These are phyloP conservation scores for Exophiala mesophila DNA, from an alignment of 2,329 filamentous ascomycete genomes.

Conservation along the genomic window DNA sequence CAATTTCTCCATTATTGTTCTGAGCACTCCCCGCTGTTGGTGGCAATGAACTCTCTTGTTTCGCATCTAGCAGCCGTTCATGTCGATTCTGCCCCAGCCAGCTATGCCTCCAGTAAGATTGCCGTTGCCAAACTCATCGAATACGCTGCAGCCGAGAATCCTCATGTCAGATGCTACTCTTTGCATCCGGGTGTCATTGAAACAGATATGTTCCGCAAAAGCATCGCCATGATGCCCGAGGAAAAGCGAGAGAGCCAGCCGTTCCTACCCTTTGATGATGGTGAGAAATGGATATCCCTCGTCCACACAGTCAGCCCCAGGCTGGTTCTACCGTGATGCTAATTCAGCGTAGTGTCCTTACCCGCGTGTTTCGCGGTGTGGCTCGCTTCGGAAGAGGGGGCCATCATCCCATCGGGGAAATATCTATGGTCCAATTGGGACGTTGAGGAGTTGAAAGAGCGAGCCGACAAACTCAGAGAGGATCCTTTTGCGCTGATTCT, in stretches of 20 bases:
- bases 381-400: conserved; percentile 43
- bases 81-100: conserved; percentile 4
- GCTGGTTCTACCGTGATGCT: no score
- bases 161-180: conserved; percentile 35
- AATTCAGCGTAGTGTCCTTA: conserved; percentile 31
- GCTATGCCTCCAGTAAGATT: conserved; percentile 41
- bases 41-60: conserved; percentile 15
- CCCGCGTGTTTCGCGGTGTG: conserved; percentile 43
- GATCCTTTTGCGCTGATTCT: not conserved
- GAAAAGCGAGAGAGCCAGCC: not conserved
- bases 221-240: not conserved
- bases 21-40: not conserved
- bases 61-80: conserved; percentile 2
- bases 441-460: conserved; percentile 45
- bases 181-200: conserved; percentile 39
- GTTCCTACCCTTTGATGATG: not conserved
- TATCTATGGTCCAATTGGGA: conserved; percentile 51
- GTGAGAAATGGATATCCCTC: not conserved
- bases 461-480: conserved; percentile 32
- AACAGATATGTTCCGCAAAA: conserved; percentile 8
- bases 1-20: conserved; percentile 2
- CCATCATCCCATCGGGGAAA: conserved; percentile 42
- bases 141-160: conserved; percentile 38
- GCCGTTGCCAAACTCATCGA: conserved; percentile 41
- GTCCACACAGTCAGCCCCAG: no score